Evolutionary conservation across 768 basidiomycete genomes (phyloP).

Genomic region (Tricholoma matsutake): DNA sequence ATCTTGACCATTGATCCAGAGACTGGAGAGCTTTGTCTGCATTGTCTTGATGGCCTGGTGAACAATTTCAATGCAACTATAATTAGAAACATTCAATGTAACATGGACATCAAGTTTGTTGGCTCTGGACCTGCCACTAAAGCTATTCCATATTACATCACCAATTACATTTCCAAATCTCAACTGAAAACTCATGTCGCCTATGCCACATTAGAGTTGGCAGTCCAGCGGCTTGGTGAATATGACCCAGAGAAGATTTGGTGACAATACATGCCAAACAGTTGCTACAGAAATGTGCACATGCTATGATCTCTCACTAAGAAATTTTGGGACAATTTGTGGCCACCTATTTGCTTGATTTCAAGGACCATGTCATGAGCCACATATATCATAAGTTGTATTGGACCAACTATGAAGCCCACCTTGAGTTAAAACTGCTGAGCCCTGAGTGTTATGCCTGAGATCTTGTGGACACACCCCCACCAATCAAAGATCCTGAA

Average conservation of each 20-base stretch:
- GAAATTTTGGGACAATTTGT: conserved; percentile 40
- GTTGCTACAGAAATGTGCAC: conserved; percentile 35
- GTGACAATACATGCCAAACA: conserved; percentile 22
- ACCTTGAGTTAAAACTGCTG: no score
- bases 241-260: conserved; percentile 16
- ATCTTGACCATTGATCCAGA: conserved; percentile 23
- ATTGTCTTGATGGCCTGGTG: conserved; percentile 35
- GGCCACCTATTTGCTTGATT: conserved; percentile 31
- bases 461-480: no score
- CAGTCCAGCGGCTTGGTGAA: conserved; percentile 28
- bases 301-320: conserved; percentile 21
- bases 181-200: conserved; percentile 40
- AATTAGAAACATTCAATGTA: conserved; percentile 32
- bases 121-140: conserved; percentile 38
- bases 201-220: conserved; percentile 33
- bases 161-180: conserved; percentile 46
- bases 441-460: no score
- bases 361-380: conserved; percentile 34
- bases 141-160: conserved; percentile 44
- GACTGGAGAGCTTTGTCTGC: conserved; percentile 29
- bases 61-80: conserved; percentile 44
- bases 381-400: conserved; percentile 32
- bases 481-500: no score
- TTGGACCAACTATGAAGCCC: no score
- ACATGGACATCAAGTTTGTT: conserved; percentile 49